Conservation (phyloP, 768 basidiomycete genomes). For the Jaapia argillacea region DNA sequence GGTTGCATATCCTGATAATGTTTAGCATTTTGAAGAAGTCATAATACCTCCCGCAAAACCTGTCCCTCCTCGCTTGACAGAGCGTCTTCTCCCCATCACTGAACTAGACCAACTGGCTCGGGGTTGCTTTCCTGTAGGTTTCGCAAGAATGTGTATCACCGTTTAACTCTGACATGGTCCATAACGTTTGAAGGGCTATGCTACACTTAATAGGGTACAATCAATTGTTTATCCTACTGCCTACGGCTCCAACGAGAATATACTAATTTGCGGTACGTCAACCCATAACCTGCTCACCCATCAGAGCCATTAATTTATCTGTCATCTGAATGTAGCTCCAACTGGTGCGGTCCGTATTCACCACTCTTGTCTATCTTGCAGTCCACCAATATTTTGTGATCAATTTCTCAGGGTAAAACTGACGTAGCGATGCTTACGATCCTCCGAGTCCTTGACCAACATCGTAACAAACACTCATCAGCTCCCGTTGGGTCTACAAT, state of each 20-base stretch:
- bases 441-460: conserved; percentile 76
- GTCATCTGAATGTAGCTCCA: conserved; percentile 48
- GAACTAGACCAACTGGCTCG: conserved; percentile 70
- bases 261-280: conserved; percentile 78
- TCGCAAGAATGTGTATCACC: background rate
- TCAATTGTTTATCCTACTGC: conserved; percentile 92
- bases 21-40: conserved; percentile 82
- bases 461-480: conserved; percentile 29
- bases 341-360: conserved; percentile 88
- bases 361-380: background rate
- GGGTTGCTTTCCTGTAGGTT: conserved; percentile 76
- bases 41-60: conserved; percentile 75
- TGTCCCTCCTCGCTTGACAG: conserved; percentile 61
- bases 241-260: conserved; percentile 92
- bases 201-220: conserved; percentile 85
- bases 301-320: background rate
- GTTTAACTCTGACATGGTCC: background rate
- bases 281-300: conserved; percentile 1
- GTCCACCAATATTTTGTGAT: conserved; percentile 1
- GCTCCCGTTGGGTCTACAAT: conserved; percentile 43
- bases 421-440: conserved; percentile 95
- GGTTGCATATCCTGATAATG: background rate
- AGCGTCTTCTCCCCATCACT: conserved; percentile 58
- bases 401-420: conserved; percentile 77
- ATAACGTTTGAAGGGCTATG: conserved; percentile 76